phyloP scores from a whole-genome alignment of 2,329 filamentous ascomycete genomes.

The Talaromyces sp. region DNA sequence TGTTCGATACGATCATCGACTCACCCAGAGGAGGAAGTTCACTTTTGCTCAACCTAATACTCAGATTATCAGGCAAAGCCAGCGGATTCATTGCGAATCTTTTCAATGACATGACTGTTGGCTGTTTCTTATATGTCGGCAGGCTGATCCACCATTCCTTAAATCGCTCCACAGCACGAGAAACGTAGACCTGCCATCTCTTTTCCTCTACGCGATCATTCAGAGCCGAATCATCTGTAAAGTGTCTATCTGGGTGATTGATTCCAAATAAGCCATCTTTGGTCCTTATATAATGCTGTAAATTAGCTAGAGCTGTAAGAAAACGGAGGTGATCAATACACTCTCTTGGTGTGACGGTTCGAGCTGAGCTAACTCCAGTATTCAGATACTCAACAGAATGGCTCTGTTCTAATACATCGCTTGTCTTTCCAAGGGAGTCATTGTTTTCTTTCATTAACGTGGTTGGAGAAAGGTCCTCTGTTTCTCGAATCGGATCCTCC shows the following conservation, averaged over 20 bases:
- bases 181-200: background rate
- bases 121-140: too few species aligned
- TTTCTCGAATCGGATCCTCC: background rate
- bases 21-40: constrained; percentile 11
- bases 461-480: background rate
- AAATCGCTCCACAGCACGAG: too few species aligned
- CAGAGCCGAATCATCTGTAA: background rate
- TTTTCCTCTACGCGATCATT: constrained; percentile 6
- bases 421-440: background rate
- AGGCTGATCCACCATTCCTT: too few species aligned
- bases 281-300: constrained; percentile 57
- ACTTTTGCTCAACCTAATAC: background rate
- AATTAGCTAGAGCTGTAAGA: constrained; percentile 62
- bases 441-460: too few species aligned
- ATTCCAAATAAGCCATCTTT: constrained; percentile 60
- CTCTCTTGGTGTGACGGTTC: constrained; percentile 24
- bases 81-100: constrained; percentile 3
- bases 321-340: constrained; percentile 73
- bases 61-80: background rate
- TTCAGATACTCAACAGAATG: background rate
- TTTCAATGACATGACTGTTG: too few species aligned
- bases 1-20: background rate
- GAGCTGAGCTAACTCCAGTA: background rate
- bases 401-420: background rate
- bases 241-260: background rate